These are phyloP conservation scores for Capronia epimyces DNA, from an alignment of 2,329 filamentous ascomycete species.

Conservation along the genomic window DNA sequence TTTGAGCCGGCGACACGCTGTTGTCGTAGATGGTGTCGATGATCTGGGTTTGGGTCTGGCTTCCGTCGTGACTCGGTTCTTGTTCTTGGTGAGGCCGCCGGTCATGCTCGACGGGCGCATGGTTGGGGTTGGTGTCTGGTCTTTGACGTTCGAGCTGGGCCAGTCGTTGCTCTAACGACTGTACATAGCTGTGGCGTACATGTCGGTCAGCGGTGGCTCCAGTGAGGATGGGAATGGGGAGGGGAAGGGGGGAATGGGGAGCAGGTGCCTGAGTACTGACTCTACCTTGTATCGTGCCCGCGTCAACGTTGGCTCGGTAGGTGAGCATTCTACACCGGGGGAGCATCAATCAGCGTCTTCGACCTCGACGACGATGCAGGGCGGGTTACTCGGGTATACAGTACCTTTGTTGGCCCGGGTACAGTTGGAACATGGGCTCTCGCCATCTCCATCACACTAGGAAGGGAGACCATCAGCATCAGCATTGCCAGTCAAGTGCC, in stretches of 20 bases:
- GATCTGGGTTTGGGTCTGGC: no score
- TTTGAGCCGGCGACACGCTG: constrained; percentile 2
- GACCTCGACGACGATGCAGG: no score
- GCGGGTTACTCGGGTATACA: no score
- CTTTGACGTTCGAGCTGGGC: constrained; percentile 4
- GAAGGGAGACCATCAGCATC: background rate
- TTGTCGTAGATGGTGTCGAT: background rate
- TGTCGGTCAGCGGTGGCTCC: background rate
- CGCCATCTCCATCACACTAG: constrained; percentile 9
- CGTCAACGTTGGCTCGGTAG: constrained; percentile 3
- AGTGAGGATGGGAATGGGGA: no score
- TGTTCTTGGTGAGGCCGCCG: background rate
- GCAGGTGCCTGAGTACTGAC: background rate
- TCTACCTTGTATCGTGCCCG: constrained; percentile 8
- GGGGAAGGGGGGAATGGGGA: no score
- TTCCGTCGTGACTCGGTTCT: background rate
- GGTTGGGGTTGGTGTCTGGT: background rate
- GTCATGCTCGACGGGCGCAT: background rate
- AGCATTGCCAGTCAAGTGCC: no score
- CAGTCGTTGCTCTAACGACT: constrained; percentile 5
- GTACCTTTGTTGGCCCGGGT: constrained; percentile 5
- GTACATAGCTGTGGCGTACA: background rate
- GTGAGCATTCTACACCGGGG: background rate
- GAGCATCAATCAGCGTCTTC: no score
- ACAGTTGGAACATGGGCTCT: constrained; percentile 6